Percentiles rank a stretch among this genome's conserved stretches.
Evolutionary conservation across 768 basidiomycete genomes (phyloP).

Genomic region (Mrakia hoshinonis): DNA sequence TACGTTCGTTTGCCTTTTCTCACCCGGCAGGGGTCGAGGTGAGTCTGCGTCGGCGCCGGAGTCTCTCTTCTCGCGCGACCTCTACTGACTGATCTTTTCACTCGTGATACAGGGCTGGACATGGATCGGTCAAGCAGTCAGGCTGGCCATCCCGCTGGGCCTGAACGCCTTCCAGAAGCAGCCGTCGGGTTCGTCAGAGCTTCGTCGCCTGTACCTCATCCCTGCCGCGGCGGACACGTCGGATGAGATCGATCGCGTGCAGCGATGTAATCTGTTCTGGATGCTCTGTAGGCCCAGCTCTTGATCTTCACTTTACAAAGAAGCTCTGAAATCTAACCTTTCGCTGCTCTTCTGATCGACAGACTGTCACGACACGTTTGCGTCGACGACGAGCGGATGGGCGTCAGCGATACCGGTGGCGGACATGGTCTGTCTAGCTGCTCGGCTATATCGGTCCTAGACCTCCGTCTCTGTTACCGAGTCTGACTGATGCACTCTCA

Average conservation of each 20-base stretch:
- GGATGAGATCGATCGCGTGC: conserved; percentile 9
- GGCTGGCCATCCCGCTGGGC: conserved; percentile 13
- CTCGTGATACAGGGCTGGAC: not conserved
- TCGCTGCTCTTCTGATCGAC: not conserved
- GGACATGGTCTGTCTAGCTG: conserved; percentile 2
- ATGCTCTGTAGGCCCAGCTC: not conserved
- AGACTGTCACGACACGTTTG: conserved; percentile 15
- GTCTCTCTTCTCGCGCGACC: not conserved
- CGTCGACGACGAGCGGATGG: conserved; percentile 5
- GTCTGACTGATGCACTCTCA: not conserved
- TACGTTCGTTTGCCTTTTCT: not conserved
- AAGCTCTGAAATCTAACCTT: not conserved
- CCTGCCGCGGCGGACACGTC: not conserved
- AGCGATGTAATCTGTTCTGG: conserved; percentile 14
- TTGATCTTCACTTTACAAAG: not conserved
- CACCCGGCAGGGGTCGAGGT: conserved; percentile 4
- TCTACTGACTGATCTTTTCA: not conserved
- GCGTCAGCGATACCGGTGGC: not conserved
- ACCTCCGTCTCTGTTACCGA: not conserved
- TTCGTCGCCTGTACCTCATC: not conserved
- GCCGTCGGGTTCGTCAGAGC: not conserved
- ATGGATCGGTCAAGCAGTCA: conserved; percentile 16
- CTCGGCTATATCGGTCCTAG: not conserved
- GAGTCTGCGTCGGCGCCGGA: too few relatives aligned
- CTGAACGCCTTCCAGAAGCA: not conserved